Evolutionary conservation across 495 filamentous ascomycete genomes (phyloP).

Genomic region (Aspergillus sparsus): DNA sequence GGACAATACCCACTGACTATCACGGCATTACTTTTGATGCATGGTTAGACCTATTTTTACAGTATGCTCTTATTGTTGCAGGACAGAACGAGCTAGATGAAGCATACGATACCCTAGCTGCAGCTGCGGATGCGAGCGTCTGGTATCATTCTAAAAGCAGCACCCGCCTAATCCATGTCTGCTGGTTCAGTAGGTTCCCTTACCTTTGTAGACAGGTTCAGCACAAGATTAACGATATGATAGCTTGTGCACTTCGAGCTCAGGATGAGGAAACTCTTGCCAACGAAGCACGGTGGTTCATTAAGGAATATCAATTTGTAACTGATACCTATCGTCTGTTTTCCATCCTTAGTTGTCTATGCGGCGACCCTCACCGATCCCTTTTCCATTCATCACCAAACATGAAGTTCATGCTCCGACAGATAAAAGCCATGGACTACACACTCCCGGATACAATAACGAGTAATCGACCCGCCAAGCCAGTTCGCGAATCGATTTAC

Average conservation of each 20-base stretch:
- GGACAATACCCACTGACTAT: conserved; percentile 61
- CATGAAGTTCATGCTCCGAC: conserved; percentile 86
- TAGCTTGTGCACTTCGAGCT: conserved; percentile 76
- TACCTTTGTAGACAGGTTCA: not conserved
- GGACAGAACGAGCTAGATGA: conserved; percentile 57
- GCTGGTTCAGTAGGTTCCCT: conserved; percentile 67
- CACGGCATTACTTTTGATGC: conserved; percentile 74
- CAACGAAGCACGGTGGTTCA: conserved; percentile 73
- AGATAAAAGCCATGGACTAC: conserved; percentile 88
- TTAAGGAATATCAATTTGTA: conserved; percentile 80
- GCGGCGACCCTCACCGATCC: conserved; percentile 45
- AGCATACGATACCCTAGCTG: conserved; percentile 74
- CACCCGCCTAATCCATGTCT: conserved; percentile 73
- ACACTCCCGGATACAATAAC: conserved; percentile 40
- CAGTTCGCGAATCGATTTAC: conserved; percentile 37
- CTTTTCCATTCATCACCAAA: conserved; percentile 60
- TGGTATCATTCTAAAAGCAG: conserved; percentile 68
- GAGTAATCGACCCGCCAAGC: conserved; percentile 16
- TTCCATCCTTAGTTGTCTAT: conserved; percentile 66
- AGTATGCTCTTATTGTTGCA: conserved; percentile 76
- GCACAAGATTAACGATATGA: conserved; percentile 19
- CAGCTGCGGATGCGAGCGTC: conserved; percentile 72
- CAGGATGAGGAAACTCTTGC: conserved; percentile 76
- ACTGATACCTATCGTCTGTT: conserved; percentile 85
- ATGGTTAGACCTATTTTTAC: conserved; percentile 90